Percentiles rank a stretch among this genome's conserved stretches.
These are phyloP conservation scores for Claviceps digitariae DNA, from an alignment of 2,329 filamentous ascomycete genomes.

Conservation along the genomic window DNA sequence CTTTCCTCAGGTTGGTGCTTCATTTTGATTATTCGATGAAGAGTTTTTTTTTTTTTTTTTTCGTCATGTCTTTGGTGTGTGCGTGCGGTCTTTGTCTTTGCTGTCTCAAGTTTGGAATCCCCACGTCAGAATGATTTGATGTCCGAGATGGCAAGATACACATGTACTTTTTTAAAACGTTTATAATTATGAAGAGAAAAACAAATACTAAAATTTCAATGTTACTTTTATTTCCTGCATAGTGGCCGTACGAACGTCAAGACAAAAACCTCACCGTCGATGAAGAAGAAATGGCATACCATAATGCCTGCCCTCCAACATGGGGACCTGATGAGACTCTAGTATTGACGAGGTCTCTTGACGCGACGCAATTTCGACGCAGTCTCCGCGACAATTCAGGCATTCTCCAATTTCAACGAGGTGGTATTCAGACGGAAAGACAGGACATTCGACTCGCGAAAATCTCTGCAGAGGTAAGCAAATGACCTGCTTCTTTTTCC, in stretches of 20 bases:
- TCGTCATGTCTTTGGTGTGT: too few species aligned
- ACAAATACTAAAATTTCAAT: slow-evolving; percentile 20
- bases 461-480: slow-evolving; percentile 40
- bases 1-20: slow-evolving; percentile 76
- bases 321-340: slow-evolving; percentile 68
- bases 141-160: background rate
- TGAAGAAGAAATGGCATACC: slow-evolving; percentile 52
- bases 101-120: background rate
- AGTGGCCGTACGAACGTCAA: slow-evolving; percentile 82
- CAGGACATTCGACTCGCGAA: slow-evolving; percentile 53
- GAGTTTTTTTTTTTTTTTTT: slow-evolving; percentile 7
- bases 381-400: slow-evolving; percentile 13
- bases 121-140: slow-evolving; percentile 12
- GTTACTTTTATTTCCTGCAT: slow-evolving; percentile 21
- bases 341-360: slow-evolving; percentile 36
- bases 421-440: slow-evolving; percentile 45
- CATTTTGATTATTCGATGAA: slow-evolving; percentile 15
- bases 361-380: slow-evolving; percentile 26
- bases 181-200: slow-evolving; percentile 18
- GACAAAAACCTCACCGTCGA: slow-evolving; percentile 55
- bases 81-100: background rate
- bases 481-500: background rate
- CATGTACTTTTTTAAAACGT: slow-evolving; percentile 1
- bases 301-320: slow-evolving; percentile 60
- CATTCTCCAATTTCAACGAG: slow-evolving; percentile 20